Percentiles rank a stretch among this genome's conserved stretches.
Conservation (phyloP, 306 rosid genomes). For the Morella rubra region DNA sequence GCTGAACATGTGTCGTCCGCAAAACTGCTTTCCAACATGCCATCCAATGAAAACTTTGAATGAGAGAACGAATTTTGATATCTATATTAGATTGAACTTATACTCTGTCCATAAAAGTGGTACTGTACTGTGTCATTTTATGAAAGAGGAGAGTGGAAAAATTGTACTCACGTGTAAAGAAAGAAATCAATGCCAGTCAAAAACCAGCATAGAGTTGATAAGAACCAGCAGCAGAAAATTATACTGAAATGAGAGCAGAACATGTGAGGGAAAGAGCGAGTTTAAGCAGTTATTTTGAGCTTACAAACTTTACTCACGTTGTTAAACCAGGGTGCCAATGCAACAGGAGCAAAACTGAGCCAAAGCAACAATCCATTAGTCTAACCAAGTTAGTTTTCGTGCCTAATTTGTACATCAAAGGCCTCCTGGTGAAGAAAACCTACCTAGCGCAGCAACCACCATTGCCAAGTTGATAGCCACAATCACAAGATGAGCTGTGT, state of each 20-base stretch:
- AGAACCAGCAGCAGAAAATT: slow-evolving; percentile 60
- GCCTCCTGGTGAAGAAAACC: neutral
- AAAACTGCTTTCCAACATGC: slow-evolving; percentile 42
- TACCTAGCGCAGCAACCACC: slow-evolving; percentile 56
- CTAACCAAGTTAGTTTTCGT: slow-evolving; percentile 17
- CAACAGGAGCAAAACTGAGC: slow-evolving; percentile 49
- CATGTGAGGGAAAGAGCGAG: neutral
- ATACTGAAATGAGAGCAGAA: slow-evolving; percentile 44
- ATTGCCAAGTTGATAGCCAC: slow-evolving; percentile 48
- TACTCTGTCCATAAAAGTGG: too few species aligned
- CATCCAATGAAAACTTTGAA: neutral
- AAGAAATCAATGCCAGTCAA: slow-evolving; percentile 71
- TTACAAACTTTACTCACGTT: slow-evolving; percentile 37
- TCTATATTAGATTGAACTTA: too few species aligned
- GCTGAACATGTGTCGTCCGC: slow-evolving; percentile 65
- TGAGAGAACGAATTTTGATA: neutral
- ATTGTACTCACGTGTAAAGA: slow-evolving; percentile 53
- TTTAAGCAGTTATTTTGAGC: neutral
- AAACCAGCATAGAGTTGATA: slow-evolving; percentile 60
- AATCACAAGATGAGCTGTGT: slow-evolving; percentile 50
- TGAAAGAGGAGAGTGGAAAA: neutral
- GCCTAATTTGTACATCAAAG: neutral
- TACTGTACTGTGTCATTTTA: neutral
- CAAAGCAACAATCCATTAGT: slow-evolving; percentile 38
- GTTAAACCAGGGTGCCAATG: slow-evolving; percentile 75